These are phyloP conservation scores for Helotiales sp. DNA, from an alignment of 2,329 filamentous ascomycete genomes.

Conservation along the genomic window DNA sequence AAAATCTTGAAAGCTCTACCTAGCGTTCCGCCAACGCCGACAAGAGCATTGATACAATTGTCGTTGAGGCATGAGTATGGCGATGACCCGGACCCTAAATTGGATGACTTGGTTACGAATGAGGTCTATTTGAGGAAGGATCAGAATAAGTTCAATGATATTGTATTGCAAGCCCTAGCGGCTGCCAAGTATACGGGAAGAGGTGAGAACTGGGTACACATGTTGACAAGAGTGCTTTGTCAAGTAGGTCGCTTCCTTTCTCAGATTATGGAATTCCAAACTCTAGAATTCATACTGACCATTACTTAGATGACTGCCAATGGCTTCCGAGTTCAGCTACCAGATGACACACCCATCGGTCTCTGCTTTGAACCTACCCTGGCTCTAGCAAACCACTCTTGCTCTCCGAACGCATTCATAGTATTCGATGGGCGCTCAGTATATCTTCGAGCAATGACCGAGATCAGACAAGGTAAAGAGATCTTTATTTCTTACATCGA, in stretches of 20 bases:
- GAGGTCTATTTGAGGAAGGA: constrained; percentile 39
- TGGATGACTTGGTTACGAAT: constrained; percentile 47
- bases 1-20: constrained; percentile 44
- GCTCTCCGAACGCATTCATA: constrained; percentile 59
- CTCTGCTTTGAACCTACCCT: constrained; percentile 54
- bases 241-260: background rate
- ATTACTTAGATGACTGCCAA: constrained; percentile 57
- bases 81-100: constrained; percentile 35
- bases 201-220: constrained; percentile 12
- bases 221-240: background rate
- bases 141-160: constrained; percentile 39
- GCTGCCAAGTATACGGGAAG: background rate
- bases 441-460: constrained; percentile 48
- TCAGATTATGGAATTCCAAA: background rate
- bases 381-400: constrained; percentile 62
- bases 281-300: background rate
- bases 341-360: constrained; percentile 52
- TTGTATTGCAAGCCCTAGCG: constrained; percentile 50
- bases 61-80: constrained; percentile 40
- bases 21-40: constrained; percentile 49
- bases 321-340: constrained; percentile 57
- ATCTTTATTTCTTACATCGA: constrained; percentile 64
- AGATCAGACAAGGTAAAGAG: constrained; percentile 54
- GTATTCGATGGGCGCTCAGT: constrained; percentile 54
- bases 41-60: constrained; percentile 53